phyloP scores from a whole-genome alignment of 331 rosid species.

The Acacia pycnantha region DNA sequence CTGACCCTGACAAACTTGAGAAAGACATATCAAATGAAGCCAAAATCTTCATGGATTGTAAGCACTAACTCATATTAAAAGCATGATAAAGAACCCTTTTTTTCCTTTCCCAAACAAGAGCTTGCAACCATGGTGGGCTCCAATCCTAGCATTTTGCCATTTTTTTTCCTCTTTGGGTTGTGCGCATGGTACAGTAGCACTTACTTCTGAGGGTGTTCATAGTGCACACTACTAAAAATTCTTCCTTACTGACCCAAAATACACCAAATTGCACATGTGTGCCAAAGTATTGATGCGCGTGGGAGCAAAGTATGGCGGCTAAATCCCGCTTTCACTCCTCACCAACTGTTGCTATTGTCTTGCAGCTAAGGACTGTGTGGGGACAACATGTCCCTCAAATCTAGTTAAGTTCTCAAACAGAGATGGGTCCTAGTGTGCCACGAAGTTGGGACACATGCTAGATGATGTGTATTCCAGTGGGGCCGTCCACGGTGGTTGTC shows the following conservation, averaged over 20 bases:
- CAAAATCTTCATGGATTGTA: conserved; percentile 25
- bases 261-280: conserved; percentile 41
- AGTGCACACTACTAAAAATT: conserved; percentile 20
- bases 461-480: conserved; percentile 66
- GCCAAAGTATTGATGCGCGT: conserved; percentile 48
- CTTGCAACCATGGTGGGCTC: conserved; percentile 50
- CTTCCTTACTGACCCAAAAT: conserved; percentile 24
- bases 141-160: conserved; percentile 33
- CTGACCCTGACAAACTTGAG: conserved; percentile 30
- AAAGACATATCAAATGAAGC: conserved; percentile 21
- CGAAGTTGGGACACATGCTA: conserved; percentile 72
- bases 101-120: conserved; percentile 15
- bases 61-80: conserved; percentile 37
- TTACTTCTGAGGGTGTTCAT: conserved; percentile 40
- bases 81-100: conserved; percentile 23
- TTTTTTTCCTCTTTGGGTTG: not conserved
- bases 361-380: conserved; percentile 46
- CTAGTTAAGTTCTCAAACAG: conserved; percentile 37
- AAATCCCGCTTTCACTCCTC: conserved; percentile 34
- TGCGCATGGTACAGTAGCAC: conserved; percentile 91
- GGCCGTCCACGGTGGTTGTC: conserved; percentile 78
- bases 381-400: conserved; percentile 57
- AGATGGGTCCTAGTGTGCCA: conserved; percentile 54
- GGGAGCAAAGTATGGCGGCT: conserved; percentile 79
- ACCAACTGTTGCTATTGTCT: conserved; percentile 50